Evolutionary conservation across 139 green algal species (phyloP).

Genomic region (Ulvella scutata): DNA sequence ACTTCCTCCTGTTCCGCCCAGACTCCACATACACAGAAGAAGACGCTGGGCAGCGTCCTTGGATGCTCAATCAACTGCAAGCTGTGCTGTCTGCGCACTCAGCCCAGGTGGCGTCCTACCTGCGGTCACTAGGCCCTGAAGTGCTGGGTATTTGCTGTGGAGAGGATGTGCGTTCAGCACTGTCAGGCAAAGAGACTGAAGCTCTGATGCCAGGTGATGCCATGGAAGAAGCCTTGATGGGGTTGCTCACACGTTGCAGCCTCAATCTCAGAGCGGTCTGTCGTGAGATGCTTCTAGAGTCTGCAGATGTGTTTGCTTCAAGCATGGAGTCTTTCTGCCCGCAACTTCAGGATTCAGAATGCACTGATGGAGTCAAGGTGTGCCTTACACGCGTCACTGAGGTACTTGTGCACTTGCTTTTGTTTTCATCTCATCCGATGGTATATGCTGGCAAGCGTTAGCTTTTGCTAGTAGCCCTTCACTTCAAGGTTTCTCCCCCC

Average conservation of each 20-base stretch:
- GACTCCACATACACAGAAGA: background rate
- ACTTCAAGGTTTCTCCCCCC: no score
- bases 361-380: no score
- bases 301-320: background rate
- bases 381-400: no score
- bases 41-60: background rate
- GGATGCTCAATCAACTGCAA: background rate
- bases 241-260: background rate
- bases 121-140: background rate
- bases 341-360: no score
- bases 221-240: background rate
- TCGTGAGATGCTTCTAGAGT: background rate
- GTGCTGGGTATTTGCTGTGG: background rate
- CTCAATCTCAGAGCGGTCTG: background rate
- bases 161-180: background rate
- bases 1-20: background rate
- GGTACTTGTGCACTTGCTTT: no score
- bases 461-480: no score
- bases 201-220: background rate
- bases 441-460: no score
- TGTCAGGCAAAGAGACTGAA: background rate
- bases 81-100: background rate
- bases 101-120: background rate
- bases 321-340: no score
- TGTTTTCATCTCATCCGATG: no score